Percentiles rank a stretch among this genome's conserved stretches.
Evolutionary conservation across 331 rosid genomes (phyloP).

Genomic region (Dryas integrifolia): DNA sequence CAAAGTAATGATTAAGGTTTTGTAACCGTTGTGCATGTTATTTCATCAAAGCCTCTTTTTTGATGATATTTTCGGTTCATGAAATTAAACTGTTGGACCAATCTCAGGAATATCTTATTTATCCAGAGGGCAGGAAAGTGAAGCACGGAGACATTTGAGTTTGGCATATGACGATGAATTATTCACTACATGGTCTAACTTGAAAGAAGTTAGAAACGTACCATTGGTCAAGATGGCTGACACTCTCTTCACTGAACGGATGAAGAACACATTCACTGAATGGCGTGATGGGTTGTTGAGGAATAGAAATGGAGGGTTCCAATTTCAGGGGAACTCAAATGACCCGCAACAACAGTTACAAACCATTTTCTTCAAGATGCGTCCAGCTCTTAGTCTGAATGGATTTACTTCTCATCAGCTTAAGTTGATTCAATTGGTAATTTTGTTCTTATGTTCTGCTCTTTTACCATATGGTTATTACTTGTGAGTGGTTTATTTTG

Average conservation of each 20-base stretch:
- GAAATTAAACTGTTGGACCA: conserved; percentile 49
- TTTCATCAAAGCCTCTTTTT: conserved; percentile 15
- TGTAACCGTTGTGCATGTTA: conserved; percentile 8
- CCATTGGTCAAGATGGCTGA: conserved; percentile 50
- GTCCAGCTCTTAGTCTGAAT: conserved; percentile 65
- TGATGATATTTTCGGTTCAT: conserved; percentile 37
- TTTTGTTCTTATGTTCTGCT: conserved; percentile 4
- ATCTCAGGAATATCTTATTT: conserved; percentile 97
- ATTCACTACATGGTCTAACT: conserved; percentile 30
- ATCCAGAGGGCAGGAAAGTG: conserved; percentile 82
- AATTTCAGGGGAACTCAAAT: conserved; percentile 41
- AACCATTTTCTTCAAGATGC: conserved; percentile 72
- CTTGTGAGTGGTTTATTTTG: neutral
- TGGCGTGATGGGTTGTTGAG: conserved; percentile 74
- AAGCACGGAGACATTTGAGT: conserved; percentile 49
- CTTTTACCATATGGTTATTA: neutral
- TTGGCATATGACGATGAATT: conserved; percentile 40
- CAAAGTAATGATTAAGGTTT: conserved; percentile 7
- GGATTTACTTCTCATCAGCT: conserved; percentile 84
- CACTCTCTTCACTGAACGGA: conserved; percentile 64
- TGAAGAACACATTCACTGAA: conserved; percentile 63
- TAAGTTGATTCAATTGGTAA: conserved; percentile 79
- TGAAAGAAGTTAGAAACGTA: conserved; percentile 41
- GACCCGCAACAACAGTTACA: conserved; percentile 57
- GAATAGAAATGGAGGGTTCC: conserved; percentile 41